phyloP scores from a whole-genome alignment of 2,329 filamentous ascomycete species.

The Fusarium torreyae region DNA sequence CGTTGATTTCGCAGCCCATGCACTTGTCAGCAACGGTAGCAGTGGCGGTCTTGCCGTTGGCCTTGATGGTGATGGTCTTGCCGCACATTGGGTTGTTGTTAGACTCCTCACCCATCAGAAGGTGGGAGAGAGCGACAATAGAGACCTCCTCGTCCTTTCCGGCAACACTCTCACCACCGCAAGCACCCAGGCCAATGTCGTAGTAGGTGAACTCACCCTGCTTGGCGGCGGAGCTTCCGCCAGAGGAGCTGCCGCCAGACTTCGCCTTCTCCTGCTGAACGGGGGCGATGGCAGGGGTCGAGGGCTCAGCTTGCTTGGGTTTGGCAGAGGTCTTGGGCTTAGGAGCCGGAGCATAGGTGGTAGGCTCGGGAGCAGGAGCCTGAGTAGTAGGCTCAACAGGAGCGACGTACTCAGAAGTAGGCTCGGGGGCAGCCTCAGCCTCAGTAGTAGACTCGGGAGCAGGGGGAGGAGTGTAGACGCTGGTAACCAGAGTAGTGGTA shows the following conservation, averaged over 20 bases:
- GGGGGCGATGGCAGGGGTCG: conserved; percentile 28
- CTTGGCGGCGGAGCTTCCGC: conserved; percentile 50
- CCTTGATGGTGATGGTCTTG: conserved; percentile 74
- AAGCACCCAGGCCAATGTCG: conserved; percentile 76
- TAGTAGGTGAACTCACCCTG: conserved; percentile 83
- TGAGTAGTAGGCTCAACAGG: conserved; percentile 46
- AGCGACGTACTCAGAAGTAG: conserved; percentile 37
- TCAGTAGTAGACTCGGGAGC: conserved; percentile 35
- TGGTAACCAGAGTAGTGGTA: conserved; percentile 39
- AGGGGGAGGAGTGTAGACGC: conserved; percentile 43
- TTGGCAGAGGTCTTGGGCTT: conserved; percentile 28
- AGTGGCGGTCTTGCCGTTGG: conserved; percentile 69
- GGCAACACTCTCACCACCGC: conserved; percentile 74
- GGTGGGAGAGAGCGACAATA: conserved; percentile 78
- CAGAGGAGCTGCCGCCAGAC: conserved; percentile 29
- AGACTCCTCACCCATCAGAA: conserved; percentile 74
- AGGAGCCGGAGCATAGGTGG: conserved; percentile 23
- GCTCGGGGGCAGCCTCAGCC: conserved; percentile 15
- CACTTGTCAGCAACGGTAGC: conserved; percentile 83
- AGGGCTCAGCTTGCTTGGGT: conserved; percentile 30
- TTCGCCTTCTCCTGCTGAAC: conserved; percentile 34
- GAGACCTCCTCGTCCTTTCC: conserved; percentile 68
- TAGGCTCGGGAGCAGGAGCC: conserved; percentile 25
- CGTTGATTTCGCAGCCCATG: conserved; percentile 71
- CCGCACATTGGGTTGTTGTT: conserved; percentile 81